Evolutionary conservation across 495 filamentous ascomycete species (phyloP), one percentile per base, ranked within the genome.

Genomic region (Talaromyces liani): DNA sequence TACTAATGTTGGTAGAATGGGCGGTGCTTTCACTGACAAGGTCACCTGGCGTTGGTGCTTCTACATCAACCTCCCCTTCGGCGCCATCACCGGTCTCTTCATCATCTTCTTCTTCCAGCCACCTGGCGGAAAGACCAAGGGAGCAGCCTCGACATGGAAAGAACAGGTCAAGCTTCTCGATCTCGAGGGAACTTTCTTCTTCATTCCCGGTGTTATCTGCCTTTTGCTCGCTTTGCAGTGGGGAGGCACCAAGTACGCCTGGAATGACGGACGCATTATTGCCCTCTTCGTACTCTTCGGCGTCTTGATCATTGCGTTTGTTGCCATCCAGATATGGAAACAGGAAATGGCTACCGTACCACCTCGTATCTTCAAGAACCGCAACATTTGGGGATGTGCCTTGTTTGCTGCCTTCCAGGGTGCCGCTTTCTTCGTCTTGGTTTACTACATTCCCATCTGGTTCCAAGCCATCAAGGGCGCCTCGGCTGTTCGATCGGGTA

Each of bases 381-480:
- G 90, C n/a, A 88, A 77, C 56, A 83, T 96, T 10, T 81, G 80
- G 67, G 77, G 78, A 3, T 72, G 79, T 4, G 71, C 78, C 1
- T 75, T 82, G 64, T 90, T 84, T 70, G 66, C 74, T 24, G 79
- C 86, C 67, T 78, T 75, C 65, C 64, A 88, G 8, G 87, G 85
- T 25, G 82, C 80, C n/a, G 72, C 81, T 0, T 90, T 91, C 73
- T 84, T 93, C 61, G 73, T 88, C n/a, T 72, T 85, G 2, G 72
- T 87, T 20, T 91, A 87, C 71, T 78, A 77, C 63, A 74, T 96
- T 20, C 91, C 92, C 0, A 88, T 93, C 66, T 97, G 89, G 88
- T 95, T 97, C 80, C 92, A 97, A 69, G 85, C 90, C 6, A 86
- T 96, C 71, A 88, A 92, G 70, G 84, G 81, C 57, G 84, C 83